Evolutionary conservation across 352 stramenopile genomes (phyloP).

Genomic region (Pilasporangium apinafurcum): DNA sequence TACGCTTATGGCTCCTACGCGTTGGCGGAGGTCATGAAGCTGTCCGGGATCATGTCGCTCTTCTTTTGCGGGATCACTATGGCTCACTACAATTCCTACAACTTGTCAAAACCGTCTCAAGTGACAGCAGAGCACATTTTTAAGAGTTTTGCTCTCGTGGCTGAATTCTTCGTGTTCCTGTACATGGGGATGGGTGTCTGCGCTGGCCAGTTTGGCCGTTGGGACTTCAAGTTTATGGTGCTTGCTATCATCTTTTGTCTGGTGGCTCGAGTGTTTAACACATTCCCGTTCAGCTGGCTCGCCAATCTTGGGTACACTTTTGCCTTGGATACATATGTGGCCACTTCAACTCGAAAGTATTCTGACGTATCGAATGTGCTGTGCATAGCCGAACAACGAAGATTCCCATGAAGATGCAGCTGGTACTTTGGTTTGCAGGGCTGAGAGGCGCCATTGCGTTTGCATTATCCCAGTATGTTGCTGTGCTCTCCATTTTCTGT

Average conservation of each 20-base stretch:
- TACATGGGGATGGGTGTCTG: slow-evolving; percentile 79
- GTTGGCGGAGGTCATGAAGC: slow-evolving; percentile 55
- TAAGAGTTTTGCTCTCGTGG: slow-evolving; percentile 62
- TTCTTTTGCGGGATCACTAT: slow-evolving; percentile 89
- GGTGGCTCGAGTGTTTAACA: slow-evolving; percentile 91
- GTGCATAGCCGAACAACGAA: slow-evolving; percentile 39
- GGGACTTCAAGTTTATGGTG: slow-evolving; percentile 82
- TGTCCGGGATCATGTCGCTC: slow-evolving; percentile 90
- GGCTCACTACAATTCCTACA: slow-evolving; percentile 80
- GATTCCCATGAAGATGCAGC: slow-evolving; percentile 88
- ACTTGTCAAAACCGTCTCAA: slow-evolving; percentile 59
- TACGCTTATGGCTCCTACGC: slow-evolving; percentile 69
- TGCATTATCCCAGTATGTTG: slow-evolving; percentile 79
- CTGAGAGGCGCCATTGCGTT: slow-evolving; percentile 77
- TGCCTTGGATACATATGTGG: slow-evolving; percentile 2
- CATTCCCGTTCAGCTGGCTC: slow-evolving; percentile 86
- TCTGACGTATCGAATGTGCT: not conserved
- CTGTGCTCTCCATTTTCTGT: not conserved
- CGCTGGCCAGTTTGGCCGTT: slow-evolving; percentile 62
- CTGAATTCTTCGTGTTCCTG: slow-evolving; percentile 75
- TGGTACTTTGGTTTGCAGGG: slow-evolving; percentile 89
- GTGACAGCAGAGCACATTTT: slow-evolving; percentile 70
- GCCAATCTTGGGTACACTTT: slow-evolving; percentile 40
- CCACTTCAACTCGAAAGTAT: not conserved
- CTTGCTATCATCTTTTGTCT: slow-evolving; percentile 83